Base-by-base conservation (phyloP, 768 basidiomycete species). In the Kwoniella dendrophila region DNA sequence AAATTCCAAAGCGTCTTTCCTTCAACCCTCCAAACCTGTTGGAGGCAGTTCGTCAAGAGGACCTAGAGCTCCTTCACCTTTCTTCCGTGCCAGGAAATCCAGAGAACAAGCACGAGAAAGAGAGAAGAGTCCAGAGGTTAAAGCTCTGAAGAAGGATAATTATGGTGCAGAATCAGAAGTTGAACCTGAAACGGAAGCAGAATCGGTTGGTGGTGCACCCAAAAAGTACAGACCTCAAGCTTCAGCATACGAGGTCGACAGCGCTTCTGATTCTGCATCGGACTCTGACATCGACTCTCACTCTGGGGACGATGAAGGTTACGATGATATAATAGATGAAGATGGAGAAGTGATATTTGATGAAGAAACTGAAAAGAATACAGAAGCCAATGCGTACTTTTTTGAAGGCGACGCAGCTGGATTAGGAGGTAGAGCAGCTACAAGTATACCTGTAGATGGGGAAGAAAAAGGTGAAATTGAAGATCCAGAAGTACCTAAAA, bases 351-450 rank as follows among this genome's bases (percentile, higher is more conserved):
- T 68, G 27, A 67, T 69, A 18, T 88, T 92, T 63, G 90, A 95
- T 78, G 84, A 86, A 36, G 82, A 89, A 67, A 97, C 93, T 0
- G 88, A 89, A 76, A 83, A 85, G 68, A 97, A 97, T 78, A 95
- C 93, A 0, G 89, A 91, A 77, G 86, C 83, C 67, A 94, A 94
- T 71, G 76, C 78, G 0, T 68, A 75, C 38, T 78, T 73, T 61
- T 73, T 66, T 34, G 74, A 75, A 43, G 76, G 76, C 41, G 75
- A 71, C 51, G 71, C 73, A 6, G 74, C 69, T 2, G 73, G 70
- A 26, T 56, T 71, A n/a, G 72, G 70, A 5, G 74, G 72, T 20
- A 57, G 34, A 59, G 57, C 51, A 27, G 36, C 52, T 8, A 38
- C 36, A 18, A 38, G 36, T 20, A 27, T n/a, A n/a, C n/a, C 36